These are phyloP conservation scores for Xylaria curta DNA, from an alignment of 495 filamentous ascomycete species.

Conservation along the genomic window DNA sequence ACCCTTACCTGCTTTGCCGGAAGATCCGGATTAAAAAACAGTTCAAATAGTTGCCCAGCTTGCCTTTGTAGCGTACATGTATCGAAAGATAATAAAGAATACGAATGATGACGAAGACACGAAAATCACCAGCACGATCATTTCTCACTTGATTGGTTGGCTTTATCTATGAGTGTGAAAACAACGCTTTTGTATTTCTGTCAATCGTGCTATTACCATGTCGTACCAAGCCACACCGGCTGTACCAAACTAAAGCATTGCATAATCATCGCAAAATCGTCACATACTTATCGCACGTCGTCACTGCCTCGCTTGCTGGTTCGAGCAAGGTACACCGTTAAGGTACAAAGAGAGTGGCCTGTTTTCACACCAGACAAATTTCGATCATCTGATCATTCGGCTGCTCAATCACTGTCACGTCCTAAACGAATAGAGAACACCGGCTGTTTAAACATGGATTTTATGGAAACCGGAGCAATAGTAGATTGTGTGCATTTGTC, in stretches of 20 bases:
- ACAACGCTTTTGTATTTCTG: conserved; percentile 19
- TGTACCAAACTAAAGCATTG: conserved; percentile 18
- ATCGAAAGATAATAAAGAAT: conserved; percentile 10
- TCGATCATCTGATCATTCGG: not conserved
- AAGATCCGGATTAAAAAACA: conserved; percentile 44
- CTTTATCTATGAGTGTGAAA: conserved; percentile 16
- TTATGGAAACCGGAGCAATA: not conserved
- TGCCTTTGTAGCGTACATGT: conserved; percentile 18
- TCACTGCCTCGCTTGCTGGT: not conserved
- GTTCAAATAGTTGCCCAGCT: not conserved
- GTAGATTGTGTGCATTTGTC: conserved; percentile 3
- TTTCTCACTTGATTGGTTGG: not conserved
- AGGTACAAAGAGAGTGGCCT: conserved; percentile 2
- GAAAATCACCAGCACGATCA: not conserved
- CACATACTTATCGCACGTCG: not conserved
- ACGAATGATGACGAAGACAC: conserved; percentile 35
- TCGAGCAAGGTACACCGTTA: not conserved
- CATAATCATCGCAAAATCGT: conserved; percentile 17
- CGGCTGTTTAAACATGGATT: not conserved
- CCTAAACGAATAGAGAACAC: not conserved
- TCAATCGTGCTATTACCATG: not conserved
- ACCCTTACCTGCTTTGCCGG: conserved; percentile 59
- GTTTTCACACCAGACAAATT: not conserved
- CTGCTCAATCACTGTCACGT: conserved; percentile 10
- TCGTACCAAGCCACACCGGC: conserved; percentile 15